Conservation (phyloP, 2,329 filamentous ascomycete genomes). For the Mycosphaerella sp. region DNA sequence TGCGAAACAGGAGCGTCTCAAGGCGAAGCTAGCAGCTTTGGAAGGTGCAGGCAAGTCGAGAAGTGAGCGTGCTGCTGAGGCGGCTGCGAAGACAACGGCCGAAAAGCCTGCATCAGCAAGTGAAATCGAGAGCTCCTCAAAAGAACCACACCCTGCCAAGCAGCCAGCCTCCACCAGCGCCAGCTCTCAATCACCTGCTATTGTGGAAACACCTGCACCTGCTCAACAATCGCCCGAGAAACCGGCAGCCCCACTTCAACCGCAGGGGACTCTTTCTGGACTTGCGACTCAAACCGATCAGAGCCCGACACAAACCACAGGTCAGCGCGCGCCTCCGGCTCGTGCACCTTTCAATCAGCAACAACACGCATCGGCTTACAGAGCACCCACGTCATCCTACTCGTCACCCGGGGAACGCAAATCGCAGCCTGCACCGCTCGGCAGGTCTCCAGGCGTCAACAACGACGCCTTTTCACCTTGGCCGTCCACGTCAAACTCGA, state of each 20-base stretch:
- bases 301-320: slow-evolving; percentile 9
- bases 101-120: slow-evolving; percentile 11
- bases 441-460: slow-evolving; percentile 27
- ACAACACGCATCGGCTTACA: slow-evolving; percentile 23
- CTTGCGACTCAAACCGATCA: slow-evolving; percentile 11
- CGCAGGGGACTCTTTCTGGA: slow-evolving; percentile 16
- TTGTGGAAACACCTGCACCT: slow-evolving; percentile 5
- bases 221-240: slow-evolving; percentile 13
- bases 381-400: slow-evolving; percentile 39
- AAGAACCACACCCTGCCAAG: slow-evolving; percentile 14
- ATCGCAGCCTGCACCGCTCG: slow-evolving; percentile 28
- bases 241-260: slow-evolving; percentile 19
- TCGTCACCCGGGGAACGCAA: slow-evolving; percentile 35
- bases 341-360: slow-evolving; percentile 22
- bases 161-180: slow-evolving; percentile 17
- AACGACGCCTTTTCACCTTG: slow-evolving; percentile 27
- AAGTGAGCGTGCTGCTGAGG: slow-evolving; percentile 32
- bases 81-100: slow-evolving; percentile 23
- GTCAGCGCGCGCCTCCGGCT: slow-evolving; percentile 14
- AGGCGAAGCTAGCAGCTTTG: slow-evolving; percentile 32
- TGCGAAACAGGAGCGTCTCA: slow-evolving; percentile 29
- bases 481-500: slow-evolving; percentile 37
- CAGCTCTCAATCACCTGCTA: slow-evolving; percentile 14
- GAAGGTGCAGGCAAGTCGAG: slow-evolving; percentile 31
- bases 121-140: slow-evolving; percentile 5